Evolutionary conservation across 2,329 filamentous ascomycete species (phyloP).

Genomic region (Cadophora sp.): DNA sequence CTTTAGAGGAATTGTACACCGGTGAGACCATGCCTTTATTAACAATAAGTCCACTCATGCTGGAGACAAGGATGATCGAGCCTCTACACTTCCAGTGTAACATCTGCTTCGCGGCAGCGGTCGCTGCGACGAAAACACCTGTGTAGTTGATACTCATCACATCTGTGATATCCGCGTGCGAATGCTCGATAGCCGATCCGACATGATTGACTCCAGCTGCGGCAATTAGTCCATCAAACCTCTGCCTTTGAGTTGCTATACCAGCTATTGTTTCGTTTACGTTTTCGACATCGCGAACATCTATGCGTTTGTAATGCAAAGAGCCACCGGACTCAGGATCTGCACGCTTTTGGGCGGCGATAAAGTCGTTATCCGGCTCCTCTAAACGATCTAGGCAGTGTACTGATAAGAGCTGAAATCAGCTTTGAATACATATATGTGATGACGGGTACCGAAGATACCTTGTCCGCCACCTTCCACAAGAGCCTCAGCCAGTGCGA

Average conservation of each 20-base stretch:
- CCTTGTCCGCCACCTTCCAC: conserved; percentile 4
- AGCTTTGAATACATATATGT: background rate
- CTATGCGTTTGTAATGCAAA: conserved; percentile 7
- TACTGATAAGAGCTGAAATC: background rate
- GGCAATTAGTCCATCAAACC: background rate
- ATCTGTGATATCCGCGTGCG: background rate
- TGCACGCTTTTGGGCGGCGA: background rate
- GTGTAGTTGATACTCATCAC: conserved; percentile 7
- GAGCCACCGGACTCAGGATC: conserved; percentile 4
- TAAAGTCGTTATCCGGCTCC: background rate
- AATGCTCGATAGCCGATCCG: conserved; percentile 1
- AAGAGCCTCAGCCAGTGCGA: conserved; percentile 4
- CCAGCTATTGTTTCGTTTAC: conserved; percentile 3
- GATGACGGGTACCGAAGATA: background rate
- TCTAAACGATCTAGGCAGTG: background rate
- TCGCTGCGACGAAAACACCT: conserved; percentile 4
- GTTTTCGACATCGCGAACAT: background rate
- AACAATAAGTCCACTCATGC: background rate
- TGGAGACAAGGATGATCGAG: conserved; percentile 2
- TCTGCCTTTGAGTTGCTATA: background rate
- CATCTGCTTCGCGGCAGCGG: conserved; percentile 5
- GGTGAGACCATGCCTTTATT: conserved; percentile 8
- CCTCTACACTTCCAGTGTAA: background rate
- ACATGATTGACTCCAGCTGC: conserved; percentile 8
- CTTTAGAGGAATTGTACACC: conserved; percentile 6